phyloP scores from a whole-genome alignment of 768 basidiomycete genomes.

The Fomitopsis pulvina region DNA sequence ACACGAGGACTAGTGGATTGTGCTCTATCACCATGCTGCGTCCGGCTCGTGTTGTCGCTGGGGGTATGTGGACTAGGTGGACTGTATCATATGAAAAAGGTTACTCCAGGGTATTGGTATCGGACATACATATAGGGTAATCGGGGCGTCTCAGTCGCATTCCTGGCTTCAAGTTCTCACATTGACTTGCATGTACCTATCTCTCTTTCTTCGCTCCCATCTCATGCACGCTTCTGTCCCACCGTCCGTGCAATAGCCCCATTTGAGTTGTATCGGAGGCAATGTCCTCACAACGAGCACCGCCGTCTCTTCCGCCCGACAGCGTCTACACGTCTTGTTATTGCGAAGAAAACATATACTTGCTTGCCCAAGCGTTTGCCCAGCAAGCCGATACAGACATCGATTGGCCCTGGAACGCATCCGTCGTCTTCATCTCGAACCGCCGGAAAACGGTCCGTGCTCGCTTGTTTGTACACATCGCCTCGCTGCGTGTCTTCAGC shows the following conservation, averaged over 20 bases:
- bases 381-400: neutral
- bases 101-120: neutral
- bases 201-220: neutral
- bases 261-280: neutral
- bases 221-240: neutral
- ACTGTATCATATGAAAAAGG: neutral
- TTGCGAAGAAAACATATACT: constrained; percentile 72
- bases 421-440: constrained; percentile 63
- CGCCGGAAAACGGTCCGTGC: constrained; percentile 43
- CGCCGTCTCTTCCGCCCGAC: constrained; percentile 30
- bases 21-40: neutral
- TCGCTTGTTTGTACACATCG: neutral
- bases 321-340: constrained; percentile 51
- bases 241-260: no score
- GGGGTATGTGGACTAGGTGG: neutral
- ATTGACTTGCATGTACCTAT: constrained; percentile 1
- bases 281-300: neutral
- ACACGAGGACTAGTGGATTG: neutral
- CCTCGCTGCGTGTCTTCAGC: neutral
- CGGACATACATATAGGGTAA: neutral
- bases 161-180: constrained; percentile 3
- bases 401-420: constrained; percentile 39
- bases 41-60: neutral
- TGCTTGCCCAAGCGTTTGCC: constrained; percentile 41
- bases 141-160: neutral